A percentile compares a stretch with the other conserved stretches of the same genome.
Conservation (phyloP, 2,329 filamentous ascomycete species). For the Colletotrichum chrysophilum region DNA sequence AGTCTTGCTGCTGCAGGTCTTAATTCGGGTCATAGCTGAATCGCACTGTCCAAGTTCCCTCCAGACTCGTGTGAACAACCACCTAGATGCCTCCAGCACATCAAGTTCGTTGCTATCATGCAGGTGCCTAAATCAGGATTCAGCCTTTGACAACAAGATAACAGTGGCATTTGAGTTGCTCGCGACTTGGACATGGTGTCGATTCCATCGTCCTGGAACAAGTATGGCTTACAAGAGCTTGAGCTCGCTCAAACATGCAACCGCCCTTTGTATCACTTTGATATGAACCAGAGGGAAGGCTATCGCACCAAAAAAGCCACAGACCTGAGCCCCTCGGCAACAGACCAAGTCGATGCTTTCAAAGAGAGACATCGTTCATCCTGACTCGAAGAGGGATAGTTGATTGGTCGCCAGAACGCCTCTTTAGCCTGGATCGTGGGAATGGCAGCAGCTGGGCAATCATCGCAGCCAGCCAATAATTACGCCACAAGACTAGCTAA, state of each 20-base stretch:
- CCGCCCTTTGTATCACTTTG: neutral
- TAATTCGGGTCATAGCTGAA: neutral
- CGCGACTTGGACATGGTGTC: neutral
- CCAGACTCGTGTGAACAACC: neutral
- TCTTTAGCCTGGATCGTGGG: neutral
- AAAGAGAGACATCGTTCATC: conserved; percentile 10
- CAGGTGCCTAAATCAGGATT: neutral
- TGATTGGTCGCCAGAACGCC: neutral
- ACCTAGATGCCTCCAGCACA: neutral
- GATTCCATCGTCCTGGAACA: neutral
- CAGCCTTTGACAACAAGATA: neutral
- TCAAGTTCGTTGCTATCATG: neutral
- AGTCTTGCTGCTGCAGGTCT: neutral
- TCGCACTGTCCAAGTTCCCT: neutral
- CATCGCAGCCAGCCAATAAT: conserved; percentile 12
- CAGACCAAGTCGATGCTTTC: neutral
- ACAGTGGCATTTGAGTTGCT: neutral
- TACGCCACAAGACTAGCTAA: neutral
- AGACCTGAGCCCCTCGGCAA: neutral
- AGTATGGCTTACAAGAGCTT: neutral
- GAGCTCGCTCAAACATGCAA: neutral
- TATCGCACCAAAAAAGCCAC: conserved; percentile 3
- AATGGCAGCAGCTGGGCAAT: neutral
- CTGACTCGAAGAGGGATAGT: neutral
- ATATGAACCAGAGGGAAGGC: neutral